Evolutionary conservation across 2,329 filamentous ascomycete species (phyloP).

Genomic region (Paraphoma sp.): DNA sequence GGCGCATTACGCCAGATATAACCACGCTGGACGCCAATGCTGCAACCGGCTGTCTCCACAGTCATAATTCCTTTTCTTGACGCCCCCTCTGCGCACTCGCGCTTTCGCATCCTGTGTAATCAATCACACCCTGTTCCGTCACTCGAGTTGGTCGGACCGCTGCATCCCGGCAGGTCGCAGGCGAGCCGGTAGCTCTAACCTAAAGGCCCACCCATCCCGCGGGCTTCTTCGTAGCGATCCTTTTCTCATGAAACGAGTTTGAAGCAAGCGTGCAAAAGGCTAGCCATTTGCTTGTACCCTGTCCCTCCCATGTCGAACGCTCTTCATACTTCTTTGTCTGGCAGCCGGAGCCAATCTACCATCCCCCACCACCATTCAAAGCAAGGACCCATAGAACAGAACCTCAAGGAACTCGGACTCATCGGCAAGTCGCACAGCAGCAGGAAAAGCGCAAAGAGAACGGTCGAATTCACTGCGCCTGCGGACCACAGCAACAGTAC

Average conservation of each 20-base stretch:
- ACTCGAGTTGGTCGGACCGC: constrained; percentile 29
- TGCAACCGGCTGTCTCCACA: constrained; percentile 15
- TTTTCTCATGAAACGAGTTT: constrained; percentile 49
- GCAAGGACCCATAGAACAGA: constrained; percentile 36
- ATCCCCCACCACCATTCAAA: constrained; percentile 24
- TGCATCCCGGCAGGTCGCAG: constrained; percentile 26
- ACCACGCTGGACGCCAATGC: constrained; percentile 15
- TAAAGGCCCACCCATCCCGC: constrained; percentile 34
- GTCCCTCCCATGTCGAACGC: constrained; percentile 46
- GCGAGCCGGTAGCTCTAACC: constrained; percentile 35
- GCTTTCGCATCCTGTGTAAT: constrained; percentile 16
- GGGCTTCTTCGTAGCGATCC: constrained; percentile 28
- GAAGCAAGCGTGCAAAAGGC: constrained; percentile 44
- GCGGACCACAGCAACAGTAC: constrained; percentile 41
- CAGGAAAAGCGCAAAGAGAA: constrained; percentile 37
- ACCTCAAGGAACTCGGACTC: constrained; percentile 44
- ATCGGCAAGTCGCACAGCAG: constrained; percentile 17
- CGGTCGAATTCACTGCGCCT: constrained; percentile 42
- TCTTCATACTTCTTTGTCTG: constrained; percentile 41
- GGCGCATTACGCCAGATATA: constrained; percentile 18
- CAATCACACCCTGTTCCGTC: constrained; percentile 22
- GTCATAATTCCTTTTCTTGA: constrained; percentile 13
- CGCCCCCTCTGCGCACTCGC: constrained; percentile 13
- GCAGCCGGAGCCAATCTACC: constrained; percentile 27
- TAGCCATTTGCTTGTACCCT: constrained; percentile 34